Evolutionary conservation across 2,329 filamentous ascomycete genomes (phyloP).

Genomic region (Grosmannia serpens): DNA sequence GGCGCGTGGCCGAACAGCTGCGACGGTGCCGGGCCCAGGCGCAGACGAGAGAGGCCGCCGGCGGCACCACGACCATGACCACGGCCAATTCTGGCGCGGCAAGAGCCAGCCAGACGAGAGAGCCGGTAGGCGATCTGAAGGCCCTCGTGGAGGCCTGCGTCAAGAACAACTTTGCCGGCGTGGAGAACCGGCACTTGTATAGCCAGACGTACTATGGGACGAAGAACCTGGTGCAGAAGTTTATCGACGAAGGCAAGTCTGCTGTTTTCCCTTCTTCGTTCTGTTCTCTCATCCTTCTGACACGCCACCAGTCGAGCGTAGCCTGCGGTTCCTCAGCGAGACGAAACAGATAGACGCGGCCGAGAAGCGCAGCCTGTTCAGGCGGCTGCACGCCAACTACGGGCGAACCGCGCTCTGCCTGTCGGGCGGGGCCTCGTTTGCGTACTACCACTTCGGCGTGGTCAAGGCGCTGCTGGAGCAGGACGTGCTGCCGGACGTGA

Average conservation of each 20-base stretch:
- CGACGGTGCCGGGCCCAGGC: constrained; percentile 49
- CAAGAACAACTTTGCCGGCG: constrained; percentile 94
- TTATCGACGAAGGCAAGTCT: constrained; percentile 62
- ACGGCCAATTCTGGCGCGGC: not conserved
- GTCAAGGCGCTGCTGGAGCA: constrained; percentile 82
- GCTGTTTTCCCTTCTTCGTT: not conserved
- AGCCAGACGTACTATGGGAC: constrained; percentile 96
- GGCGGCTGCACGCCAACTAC: constrained; percentile 80
- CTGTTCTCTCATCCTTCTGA: not conserved
- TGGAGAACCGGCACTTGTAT: constrained; percentile 90
- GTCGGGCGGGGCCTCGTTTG: constrained; percentile 86
- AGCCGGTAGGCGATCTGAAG: constrained; percentile 49
- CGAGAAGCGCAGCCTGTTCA: constrained; percentile 73
- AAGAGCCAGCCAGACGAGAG: not conserved
- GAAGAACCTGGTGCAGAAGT: constrained; percentile 86
- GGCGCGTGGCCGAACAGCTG: constrained; percentile 66
- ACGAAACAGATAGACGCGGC: constrained; percentile 57
- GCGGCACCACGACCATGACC: constrained; percentile 15
- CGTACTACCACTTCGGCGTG: constrained; percentile 94
- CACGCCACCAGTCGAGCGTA: constrained; percentile 42
- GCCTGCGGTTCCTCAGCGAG: constrained; percentile 55
- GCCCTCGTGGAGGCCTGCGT: constrained; percentile 77
- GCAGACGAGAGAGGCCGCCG: constrained; percentile 31
- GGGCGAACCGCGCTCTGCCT: constrained; percentile 87
- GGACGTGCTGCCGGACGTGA: constrained; percentile 77